phyloP scores from a whole-genome alignment of 2,329 filamentous ascomycete genomes.

The Claviceps quebecensis region DNA sequence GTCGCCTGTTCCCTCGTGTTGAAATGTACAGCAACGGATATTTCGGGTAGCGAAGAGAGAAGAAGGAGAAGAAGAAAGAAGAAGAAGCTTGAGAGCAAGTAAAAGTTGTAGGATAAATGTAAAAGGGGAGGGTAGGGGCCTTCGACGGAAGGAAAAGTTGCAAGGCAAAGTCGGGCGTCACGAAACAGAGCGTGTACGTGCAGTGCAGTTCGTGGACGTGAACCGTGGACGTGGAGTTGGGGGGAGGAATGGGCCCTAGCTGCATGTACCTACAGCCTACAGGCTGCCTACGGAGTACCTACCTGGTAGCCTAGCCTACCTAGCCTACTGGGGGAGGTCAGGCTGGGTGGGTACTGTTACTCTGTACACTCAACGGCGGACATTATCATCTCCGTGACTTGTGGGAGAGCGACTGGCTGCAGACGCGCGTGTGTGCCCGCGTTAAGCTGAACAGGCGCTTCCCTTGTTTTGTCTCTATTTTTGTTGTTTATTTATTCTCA shows the following conservation, averaged over 20 bases:
- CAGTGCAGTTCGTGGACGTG: slow-evolving; percentile 6
- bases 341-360: no score
- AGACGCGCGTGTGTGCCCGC: no score
- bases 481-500: no score
- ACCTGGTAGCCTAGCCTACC: background rate
- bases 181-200: slow-evolving; percentile 7
- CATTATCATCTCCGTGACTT: no score
- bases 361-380: no score
- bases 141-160: background rate
- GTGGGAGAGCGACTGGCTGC: no score
- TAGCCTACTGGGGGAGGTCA: background rate
- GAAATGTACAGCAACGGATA: background rate
- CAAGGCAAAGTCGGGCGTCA: slow-evolving; percentile 2
- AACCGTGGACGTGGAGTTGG: slow-evolving; percentile 6
- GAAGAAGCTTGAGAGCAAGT: background rate
- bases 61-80: background rate
- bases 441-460: no score
- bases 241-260: slow-evolving; percentile 4
- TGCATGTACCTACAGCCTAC: background rate
- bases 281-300: background rate
- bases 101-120: background rate
- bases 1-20: background rate
- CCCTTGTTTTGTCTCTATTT: no score
- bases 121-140: background rate
- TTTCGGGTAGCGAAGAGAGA: background rate